These are phyloP conservation scores for Leccinum uliginosum DNA, from an alignment of 768 basidiomycete genomes.

Conservation along the genomic window DNA sequence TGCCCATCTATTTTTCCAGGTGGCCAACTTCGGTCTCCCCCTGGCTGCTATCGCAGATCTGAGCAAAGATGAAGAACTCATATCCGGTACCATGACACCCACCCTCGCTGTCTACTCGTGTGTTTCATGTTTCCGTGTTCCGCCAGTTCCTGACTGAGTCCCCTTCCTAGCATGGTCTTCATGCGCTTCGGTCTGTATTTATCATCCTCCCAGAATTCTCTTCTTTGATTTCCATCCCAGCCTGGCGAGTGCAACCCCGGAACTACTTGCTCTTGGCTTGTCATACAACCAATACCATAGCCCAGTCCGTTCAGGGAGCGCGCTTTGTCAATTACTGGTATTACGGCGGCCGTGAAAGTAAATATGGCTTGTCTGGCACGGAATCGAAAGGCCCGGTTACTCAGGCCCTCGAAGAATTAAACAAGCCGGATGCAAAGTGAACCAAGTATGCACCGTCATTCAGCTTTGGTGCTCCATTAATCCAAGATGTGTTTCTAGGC, in stretches of 20 bases:
- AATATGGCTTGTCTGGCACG: constrained; percentile 37
- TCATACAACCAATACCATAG: constrained; percentile 86
- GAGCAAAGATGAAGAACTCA: constrained; percentile 91
- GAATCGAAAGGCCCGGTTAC: constrained; percentile 41
- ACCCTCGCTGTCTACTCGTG: constrained; percentile 91
- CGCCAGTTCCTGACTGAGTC: constrained; percentile 9
- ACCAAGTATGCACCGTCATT: background rate
- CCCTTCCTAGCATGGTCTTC: constrained; percentile 61
- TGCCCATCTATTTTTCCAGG: constrained; percentile 41
- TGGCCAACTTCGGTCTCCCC: constrained; percentile 98
- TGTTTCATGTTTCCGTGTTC: constrained; percentile 34
- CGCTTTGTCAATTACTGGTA: constrained; percentile 93
- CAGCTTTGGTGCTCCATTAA: background rate
- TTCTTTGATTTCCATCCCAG: constrained; percentile 36
- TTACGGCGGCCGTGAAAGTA: constrained; percentile 79
- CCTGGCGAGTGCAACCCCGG: constrained; percentile 93
- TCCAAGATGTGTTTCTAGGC: constrained; percentile 4
- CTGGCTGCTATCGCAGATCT: constrained; percentile 90
- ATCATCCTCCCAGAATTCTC: background rate
- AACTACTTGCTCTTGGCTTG: constrained; percentile 96
- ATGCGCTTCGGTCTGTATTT: constrained; percentile 78
- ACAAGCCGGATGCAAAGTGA: constrained; percentile 29
- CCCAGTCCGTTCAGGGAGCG: constrained; percentile 77
- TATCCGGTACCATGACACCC: constrained; percentile 95
- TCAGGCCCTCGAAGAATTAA: constrained; percentile 44